These are phyloP conservation scores for Mycena alexandri DNA, from an alignment of 768 basidiomycete species.

Conservation along the genomic window DNA sequence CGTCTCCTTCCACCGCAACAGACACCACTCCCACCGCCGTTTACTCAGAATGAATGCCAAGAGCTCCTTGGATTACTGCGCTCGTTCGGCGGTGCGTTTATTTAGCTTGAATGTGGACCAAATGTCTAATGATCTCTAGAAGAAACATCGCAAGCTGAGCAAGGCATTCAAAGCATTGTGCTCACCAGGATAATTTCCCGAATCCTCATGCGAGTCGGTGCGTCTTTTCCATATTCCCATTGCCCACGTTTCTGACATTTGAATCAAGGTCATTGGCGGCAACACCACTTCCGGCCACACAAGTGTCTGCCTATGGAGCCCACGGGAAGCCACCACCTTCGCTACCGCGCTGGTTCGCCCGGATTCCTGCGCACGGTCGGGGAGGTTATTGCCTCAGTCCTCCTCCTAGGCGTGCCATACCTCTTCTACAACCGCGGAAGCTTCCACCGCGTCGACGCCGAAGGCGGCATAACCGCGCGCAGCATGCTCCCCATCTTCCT, in stretches of 20 bases:
- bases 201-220: slow-evolving; percentile 76
- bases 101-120: neutral
- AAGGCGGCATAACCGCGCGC: slow-evolving; percentile 63
- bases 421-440: slow-evolving; percentile 72
- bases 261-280: slow-evolving; percentile 73
- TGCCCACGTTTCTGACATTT: slow-evolving; percentile 7
- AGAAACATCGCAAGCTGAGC: slow-evolving; percentile 44
- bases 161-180: slow-evolving; percentile 60
- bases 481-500: slow-evolving; percentile 66
- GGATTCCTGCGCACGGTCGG: slow-evolving; percentile 62
- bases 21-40: slow-evolving; percentile 70
- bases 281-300: slow-evolving; percentile 75
- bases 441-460: slow-evolving; percentile 68
- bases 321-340: slow-evolving; percentile 42
- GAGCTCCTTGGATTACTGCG: slow-evolving; percentile 75
- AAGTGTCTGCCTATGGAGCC: slow-evolving; percentile 74
- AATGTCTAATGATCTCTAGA: neutral
- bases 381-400: slow-evolving; percentile 69
- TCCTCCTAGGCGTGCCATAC: slow-evolving; percentile 87
- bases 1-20: slow-evolving; percentile 72
- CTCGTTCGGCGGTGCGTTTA: slow-evolving; percentile 50
- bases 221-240: slow-evolving; percentile 41
- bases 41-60: slow-evolving; percentile 82
- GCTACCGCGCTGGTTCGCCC: slow-evolving; percentile 45
- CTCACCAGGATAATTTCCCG: slow-evolving; percentile 77